Conservation (phyloP, 129 eudicot genomes). For the Helichrysum umbraculigerum region DNA sequence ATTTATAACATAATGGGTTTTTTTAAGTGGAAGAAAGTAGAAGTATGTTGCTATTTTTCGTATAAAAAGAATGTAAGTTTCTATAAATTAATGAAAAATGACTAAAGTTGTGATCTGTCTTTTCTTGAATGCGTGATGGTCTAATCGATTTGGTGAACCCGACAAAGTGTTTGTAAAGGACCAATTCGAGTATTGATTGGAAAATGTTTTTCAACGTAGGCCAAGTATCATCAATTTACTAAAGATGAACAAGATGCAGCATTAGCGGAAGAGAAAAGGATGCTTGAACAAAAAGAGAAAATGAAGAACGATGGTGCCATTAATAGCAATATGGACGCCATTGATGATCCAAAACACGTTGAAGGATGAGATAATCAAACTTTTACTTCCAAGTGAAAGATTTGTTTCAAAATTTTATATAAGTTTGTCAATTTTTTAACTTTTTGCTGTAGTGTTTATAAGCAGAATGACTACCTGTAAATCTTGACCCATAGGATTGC, state of each 20-base stretch:
- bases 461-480: conserved; percentile 15
- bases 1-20: background rate
- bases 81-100: background rate
- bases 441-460: background rate
- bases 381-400: conserved; percentile 16
- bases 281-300: conserved; percentile 72
- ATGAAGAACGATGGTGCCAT: conserved; percentile 71
- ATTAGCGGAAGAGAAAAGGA: conserved; percentile 70
- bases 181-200: background rate
- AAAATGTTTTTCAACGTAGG: conserved; percentile 40
- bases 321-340: conserved; percentile 93
- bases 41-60: background rate
- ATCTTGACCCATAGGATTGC: conserved; percentile 18
- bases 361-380: conserved; percentile 37
- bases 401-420: background rate
- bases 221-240: conserved; percentile 61
- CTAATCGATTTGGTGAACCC: background rate
- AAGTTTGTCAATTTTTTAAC: background rate
- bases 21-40: background rate
- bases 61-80: no score
- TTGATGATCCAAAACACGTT: conserved; percentile 51
- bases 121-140: background rate
- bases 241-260: conserved; percentile 88
- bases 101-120: background rate
- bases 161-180: background rate